phyloP scores from a whole-genome alignment of 1,284 basidiomycete genomes.

The Malassezia pachydermatis region DNA sequence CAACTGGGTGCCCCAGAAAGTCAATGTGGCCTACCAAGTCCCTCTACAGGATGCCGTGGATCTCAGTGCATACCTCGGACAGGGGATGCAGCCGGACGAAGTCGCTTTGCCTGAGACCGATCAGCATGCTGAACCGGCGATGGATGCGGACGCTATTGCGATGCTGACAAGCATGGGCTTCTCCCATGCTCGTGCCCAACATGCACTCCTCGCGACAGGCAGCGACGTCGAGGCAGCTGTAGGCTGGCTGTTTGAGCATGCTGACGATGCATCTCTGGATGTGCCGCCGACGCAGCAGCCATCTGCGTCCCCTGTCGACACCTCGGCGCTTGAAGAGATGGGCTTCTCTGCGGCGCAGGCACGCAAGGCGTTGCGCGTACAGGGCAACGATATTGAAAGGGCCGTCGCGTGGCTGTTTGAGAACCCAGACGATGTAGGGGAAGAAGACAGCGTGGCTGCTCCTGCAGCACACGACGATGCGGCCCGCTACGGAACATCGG shows the following conservation, averaged over 20 bases:
- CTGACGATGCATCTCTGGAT: constrained; percentile 90
- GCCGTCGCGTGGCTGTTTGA: constrained; percentile 97
- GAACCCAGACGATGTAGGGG: constrained; percentile 73
- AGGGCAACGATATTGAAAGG: constrained; percentile 69
- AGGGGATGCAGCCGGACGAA: constrained; percentile 66
- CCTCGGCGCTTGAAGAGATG: constrained; percentile 70
- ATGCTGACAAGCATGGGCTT: constrained; percentile 43
- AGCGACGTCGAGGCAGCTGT: constrained; percentile 69
- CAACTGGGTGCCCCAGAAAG: constrained; percentile 92
- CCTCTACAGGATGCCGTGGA: constrained; percentile 54
- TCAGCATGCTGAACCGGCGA: constrained; percentile 30
- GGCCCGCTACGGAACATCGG: neutral
- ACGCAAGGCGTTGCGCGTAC: constrained; percentile 73
- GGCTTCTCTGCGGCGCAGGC: constrained; percentile 79
- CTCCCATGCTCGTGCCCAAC: constrained; percentile 34
- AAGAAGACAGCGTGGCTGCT: neutral
- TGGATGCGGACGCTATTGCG: constrained; percentile 33
- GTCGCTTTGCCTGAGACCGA: constrained; percentile 62
- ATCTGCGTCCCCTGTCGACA: constrained; percentile 40
- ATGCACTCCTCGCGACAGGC: constrained; percentile 74
- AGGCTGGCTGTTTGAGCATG: constrained; percentile 88
- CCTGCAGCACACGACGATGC: neutral
- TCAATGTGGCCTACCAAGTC: constrained; percentile 78
- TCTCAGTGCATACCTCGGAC: constrained; percentile 63
- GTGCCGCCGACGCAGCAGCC: constrained; percentile 56